Conservation (phyloP, 139 green algal genomes). For the Chlorella ohadii region DNA sequence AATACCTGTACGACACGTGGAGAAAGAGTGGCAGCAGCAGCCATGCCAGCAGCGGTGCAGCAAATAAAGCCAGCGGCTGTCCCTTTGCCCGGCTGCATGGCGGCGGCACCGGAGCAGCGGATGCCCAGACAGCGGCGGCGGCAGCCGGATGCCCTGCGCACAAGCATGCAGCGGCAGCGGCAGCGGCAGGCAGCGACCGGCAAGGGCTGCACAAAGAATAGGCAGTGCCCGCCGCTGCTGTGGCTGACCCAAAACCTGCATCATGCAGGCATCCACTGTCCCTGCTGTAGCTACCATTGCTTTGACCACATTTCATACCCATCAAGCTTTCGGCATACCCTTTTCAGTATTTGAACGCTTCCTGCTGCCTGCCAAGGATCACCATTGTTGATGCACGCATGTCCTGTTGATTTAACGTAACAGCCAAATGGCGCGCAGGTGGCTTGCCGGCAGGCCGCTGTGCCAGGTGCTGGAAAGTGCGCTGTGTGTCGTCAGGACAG, state of each 20-base stretch:
- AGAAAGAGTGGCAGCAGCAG: not conserved
- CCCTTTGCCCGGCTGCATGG: too few species aligned
- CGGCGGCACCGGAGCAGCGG: not conserved
- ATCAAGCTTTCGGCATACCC: not conserved
- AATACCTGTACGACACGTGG: not conserved
- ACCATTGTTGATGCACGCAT: too few species aligned
- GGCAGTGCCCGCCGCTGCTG: too few species aligned
- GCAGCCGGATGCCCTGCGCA: not conserved
- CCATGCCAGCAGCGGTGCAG: not conserved
- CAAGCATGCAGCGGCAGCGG: not conserved
- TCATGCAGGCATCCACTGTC: too few species aligned
- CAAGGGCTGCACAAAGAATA: too few species aligned
- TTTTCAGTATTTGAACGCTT: not conserved
- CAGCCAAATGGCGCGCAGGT: too few species aligned
- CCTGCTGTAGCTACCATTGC: not conserved
- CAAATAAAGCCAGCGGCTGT: not conserved
- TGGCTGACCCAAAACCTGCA: too few species aligned
- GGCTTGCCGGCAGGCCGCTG: too few species aligned
- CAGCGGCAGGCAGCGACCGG: not conserved
- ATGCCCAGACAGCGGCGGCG: not conserved
- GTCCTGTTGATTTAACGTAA: too few species aligned
- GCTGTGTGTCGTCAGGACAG: too few species aligned
- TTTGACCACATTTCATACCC: not conserved
- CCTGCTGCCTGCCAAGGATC: not conserved
- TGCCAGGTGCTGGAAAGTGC: too few species aligned